These are phyloP conservation scores for Lactifluus rugatus DNA, from an alignment of 768 basidiomycete species.

Conservation along the genomic window DNA sequence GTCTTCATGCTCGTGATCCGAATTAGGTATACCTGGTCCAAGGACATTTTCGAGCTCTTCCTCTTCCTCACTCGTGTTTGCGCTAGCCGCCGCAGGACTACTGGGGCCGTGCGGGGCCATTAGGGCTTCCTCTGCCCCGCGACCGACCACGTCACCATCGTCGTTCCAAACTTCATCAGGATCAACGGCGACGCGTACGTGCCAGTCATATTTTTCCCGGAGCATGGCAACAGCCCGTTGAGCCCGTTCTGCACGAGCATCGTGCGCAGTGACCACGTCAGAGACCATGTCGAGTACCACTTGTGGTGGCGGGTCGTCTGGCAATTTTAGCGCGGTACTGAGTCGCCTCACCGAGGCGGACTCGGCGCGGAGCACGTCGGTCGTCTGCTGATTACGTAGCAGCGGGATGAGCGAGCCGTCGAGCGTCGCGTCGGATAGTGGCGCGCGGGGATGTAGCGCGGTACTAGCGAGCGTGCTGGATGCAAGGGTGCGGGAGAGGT, in stretches of 20 bases:
- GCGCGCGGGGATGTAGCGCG: constrained; percentile 51
- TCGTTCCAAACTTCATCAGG: constrained; percentile 53
- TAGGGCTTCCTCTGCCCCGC: constrained; percentile 41
- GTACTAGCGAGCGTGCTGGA: constrained; percentile 54
- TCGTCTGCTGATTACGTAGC: constrained; percentile 71
- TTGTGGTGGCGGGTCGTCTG: constrained; percentile 29
- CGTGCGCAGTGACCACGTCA: constrained; percentile 52
- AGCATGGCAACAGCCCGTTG: constrained; percentile 72
- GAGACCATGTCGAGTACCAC: constrained; percentile 27
- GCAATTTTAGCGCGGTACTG: constrained; percentile 39
- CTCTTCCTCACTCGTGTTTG: constrained; percentile 18
- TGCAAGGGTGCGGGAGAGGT: constrained; percentile 55
- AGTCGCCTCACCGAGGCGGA: constrained; percentile 63
- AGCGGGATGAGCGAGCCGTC: constrained; percentile 68
- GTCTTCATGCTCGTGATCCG: constrained; percentile 16
- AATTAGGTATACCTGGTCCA: constrained; percentile 15
- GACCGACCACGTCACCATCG: constrained; percentile 52
- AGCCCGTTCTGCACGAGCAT: constrained; percentile 66
- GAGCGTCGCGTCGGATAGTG: constrained; percentile 54
- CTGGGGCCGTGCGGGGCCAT: constrained; percentile 72
- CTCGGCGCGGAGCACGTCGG: constrained; percentile 62
- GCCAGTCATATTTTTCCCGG: constrained; percentile 74
- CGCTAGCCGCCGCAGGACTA: constrained; percentile 8
- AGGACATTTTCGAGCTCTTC: constrained; percentile 20
- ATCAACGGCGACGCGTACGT: constrained; percentile 68